Evolutionary conservation across 768 basidiomycete genomes (phyloP), one percentile per base, ranked within the genome.

Genomic region (Grammothele lineata): DNA sequence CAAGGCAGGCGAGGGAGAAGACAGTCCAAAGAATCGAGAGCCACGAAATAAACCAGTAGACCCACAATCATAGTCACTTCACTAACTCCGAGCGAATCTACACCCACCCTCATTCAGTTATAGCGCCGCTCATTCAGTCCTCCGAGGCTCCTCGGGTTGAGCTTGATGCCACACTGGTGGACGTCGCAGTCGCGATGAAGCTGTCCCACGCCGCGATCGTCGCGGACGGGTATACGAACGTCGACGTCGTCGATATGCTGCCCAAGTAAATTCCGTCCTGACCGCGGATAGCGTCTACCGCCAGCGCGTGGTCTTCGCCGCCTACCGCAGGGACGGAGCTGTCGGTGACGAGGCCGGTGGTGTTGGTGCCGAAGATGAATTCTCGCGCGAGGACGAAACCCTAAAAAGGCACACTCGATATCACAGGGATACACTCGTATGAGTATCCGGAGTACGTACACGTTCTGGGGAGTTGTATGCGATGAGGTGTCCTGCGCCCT

Each of bases 321-420:
- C 75, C 77, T n/a, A 74, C 50, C 32, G 76, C 74, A 1, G 59
- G 40, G 26, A 54, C 53, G 14, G 53, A 30, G 30, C 62, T 65
- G 56, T 51, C 44, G 27, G 27, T 7, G 27, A 7, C 27, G 21
- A 78, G 70, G 0, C 85, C 86, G 1, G 80, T 80, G 30, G 66
- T 45, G 61, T 84, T 83, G 47, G 63, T 65, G 3, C 86, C 85
- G 25, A 88, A 67, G 40, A 87, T 67, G 51, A 86, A 87, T 50
- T 88, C 82, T 15, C 80, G 76, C 14, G 73, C 59, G 61, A 87
- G 78, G 17, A 73, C 73, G 61, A 75, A 70, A 2, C 78, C 82
- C 85, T 87, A 50, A 3, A 17, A 24, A 14, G 27, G n/a, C n/a
- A n/a, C n/a, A n/a, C n/a, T n/a, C 7, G 9, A 2, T 46, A 21